These are phyloP conservation scores for Lachancea mirantina DNA, from an alignment of 805 yeast species.

Conservation along the genomic window DNA sequence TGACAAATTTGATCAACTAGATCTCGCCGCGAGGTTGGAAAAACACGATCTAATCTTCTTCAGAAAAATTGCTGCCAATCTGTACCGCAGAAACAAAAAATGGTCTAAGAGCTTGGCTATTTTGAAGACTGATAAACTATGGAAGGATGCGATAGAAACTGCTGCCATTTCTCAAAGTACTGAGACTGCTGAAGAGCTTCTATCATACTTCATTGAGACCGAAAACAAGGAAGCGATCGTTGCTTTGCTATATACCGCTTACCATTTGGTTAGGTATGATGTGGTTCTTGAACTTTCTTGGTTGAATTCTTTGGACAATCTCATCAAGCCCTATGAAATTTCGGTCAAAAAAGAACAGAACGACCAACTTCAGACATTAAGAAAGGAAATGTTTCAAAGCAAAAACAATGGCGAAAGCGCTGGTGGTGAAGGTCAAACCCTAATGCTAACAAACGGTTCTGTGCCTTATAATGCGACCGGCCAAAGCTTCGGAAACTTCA, in stretches of 20 bases:
- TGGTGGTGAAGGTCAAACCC: conserved; percentile 54
- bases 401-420: conserved; percentile 43
- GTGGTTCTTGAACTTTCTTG: conserved; percentile 84
- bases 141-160: conserved; percentile 91
- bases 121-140: conserved; percentile 83
- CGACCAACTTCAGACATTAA: conserved; percentile 54
- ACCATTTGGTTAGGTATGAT: conserved; percentile 72
- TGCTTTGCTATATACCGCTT: conserved; percentile 81
- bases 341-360: conserved; percentile 76
- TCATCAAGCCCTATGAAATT: conserved; percentile 86
- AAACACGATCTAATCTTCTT: conserved; percentile 85
- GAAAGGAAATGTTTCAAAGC: conserved; percentile 64
- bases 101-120: conserved; percentile 84
- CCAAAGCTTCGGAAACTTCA: conserved; percentile 57
- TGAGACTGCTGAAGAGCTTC: conserved; percentile 80
- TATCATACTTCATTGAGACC: conserved; percentile 89
- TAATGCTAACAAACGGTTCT: conserved; percentile 80
- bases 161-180: conserved; percentile 74
- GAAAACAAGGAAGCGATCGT: conserved; percentile 94
- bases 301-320: conserved; percentile 78
- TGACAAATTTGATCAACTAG: conserved; percentile 88
- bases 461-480: conserved; percentile 68
- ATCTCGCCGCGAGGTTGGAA: conserved; percentile 87
- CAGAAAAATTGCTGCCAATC: conserved; percentile 91
- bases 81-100: conserved; percentile 90